Evolutionary conservation across 768 basidiomycete genomes (phyloP), one percentile per base, ranked within the genome.

Genomic region (Tulasnella sp.): DNA sequence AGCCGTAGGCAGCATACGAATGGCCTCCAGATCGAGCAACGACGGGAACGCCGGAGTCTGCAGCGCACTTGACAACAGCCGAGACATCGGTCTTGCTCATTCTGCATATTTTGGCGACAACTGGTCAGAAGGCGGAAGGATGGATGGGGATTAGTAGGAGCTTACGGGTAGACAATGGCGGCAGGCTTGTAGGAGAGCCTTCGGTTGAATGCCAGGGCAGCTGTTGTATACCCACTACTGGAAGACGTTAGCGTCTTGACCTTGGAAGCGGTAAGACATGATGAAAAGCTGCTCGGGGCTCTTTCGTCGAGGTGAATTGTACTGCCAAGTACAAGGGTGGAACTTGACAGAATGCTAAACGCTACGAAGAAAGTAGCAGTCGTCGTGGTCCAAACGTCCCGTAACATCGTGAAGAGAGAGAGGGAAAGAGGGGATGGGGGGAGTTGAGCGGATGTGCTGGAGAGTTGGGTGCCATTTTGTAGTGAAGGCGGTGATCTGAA

Each of bases 21-120:
- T 76, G 75, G 31, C 82, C 82, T 1, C 79, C 79, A 17, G 79
- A 79, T 39, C 76, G 54, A 4, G 79, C 78, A 25, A 72, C 73
- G 17, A 79, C 79, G 52, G 76, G 45, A 15, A 79, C 31, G 7
- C 72, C 74, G 3, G 64, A 52, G n/a, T 22, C 69, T n/a, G 71
- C 40, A 38, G 73, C 79, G 67, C 79, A 79, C 25, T 72, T 52
- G 14, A 79, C 76, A 38, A 79, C 73, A 4, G 71, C 58, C 31
- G 76, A 74, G 14, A 79, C 76, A n/a, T 79, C 76, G 25, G 49
- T n/a, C 19, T 72, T 73, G 9, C 79, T 69, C 11, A 54, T 78
- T 29, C 79, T 79, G 49, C 42, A 67, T n/a, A 22, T 37, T 31
- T 38, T 11, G 25, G 31, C 7, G 37, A 71, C 29, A 22, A 14